Percentiles rank a stretch among this genome's conserved stretches.
These are phyloP conservation scores for Trifolium pratense DNA, from an alignment of 306 rosid species.

Conservation along the genomic window DNA sequence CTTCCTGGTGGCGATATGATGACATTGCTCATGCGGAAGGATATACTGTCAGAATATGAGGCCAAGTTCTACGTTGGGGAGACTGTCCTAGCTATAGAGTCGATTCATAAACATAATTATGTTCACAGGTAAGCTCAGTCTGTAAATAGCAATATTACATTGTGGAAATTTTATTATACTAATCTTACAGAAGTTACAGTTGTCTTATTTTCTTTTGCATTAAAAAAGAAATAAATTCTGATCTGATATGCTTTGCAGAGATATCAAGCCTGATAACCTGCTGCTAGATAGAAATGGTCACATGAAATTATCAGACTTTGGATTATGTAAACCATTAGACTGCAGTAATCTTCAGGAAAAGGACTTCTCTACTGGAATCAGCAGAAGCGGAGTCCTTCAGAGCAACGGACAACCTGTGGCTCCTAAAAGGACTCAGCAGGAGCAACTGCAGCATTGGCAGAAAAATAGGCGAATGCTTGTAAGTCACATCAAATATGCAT, in stretches of 20 bases:
- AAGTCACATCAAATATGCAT: constrained; percentile 47
- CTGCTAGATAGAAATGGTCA: constrained; percentile 92
- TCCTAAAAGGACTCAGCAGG: constrained; percentile 97
- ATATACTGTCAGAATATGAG: constrained; percentile 91
- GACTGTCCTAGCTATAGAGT: constrained; percentile 94
- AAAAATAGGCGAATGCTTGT: constrained; percentile 98
- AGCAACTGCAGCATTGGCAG: constrained; percentile 99
- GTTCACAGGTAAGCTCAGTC: constrained; percentile 76
- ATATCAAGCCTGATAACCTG: constrained; percentile 98
- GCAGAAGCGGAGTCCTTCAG: constrained; percentile 91
- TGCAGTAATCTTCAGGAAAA: constrained; percentile 94
- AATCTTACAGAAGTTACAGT: constrained; percentile 25
- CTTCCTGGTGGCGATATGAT: constrained; percentile 99
- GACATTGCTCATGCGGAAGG: constrained; percentile 98
- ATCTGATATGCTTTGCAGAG: constrained; percentile 64
- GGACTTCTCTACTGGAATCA: constrained; percentile 81
- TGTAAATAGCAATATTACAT: constrained; percentile 7
- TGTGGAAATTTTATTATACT: constrained; percentile 30
- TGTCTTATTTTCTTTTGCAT: constrained; percentile 38
- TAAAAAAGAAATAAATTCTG: constrained; percentile 35
- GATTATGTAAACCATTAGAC: constrained; percentile 96
- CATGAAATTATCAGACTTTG: constrained; percentile 97
- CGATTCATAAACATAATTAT: constrained; percentile 95
- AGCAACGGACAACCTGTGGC: constrained; percentile 88
- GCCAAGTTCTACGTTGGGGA: constrained; percentile 97